Evolutionary conservation across 2,329 filamentous ascomycete species (phyloP).

Genomic region (Alternaria conjuncta): DNA sequence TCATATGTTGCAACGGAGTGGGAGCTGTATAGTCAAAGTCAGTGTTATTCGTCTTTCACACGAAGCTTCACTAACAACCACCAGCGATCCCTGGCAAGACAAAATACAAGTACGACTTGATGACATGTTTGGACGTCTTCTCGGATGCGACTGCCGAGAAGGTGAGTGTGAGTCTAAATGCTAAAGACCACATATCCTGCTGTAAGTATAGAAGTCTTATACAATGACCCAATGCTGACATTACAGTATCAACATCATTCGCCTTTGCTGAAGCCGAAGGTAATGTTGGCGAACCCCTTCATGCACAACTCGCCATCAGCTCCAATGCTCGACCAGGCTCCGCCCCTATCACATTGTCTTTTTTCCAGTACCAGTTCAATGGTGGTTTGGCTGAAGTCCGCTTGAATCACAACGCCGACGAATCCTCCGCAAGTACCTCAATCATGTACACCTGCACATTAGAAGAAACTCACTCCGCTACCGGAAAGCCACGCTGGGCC

Average conservation of each 20-base stretch:
- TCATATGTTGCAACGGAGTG: constrained; percentile 62
- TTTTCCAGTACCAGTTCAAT: constrained; percentile 60
- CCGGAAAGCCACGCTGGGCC: constrained; percentile 51
- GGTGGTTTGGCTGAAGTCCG: constrained; percentile 50
- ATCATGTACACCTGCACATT: constrained; percentile 29
- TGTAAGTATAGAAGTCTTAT: constrained; percentile 40
- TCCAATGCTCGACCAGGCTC: constrained; percentile 57
- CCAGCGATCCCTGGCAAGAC: constrained; percentile 41
- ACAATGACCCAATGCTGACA: constrained; percentile 15
- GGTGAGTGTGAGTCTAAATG: constrained; percentile 55
- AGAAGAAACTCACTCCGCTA: constrained; percentile 33
- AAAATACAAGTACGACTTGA: constrained; percentile 54
- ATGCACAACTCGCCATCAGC: constrained; percentile 61
- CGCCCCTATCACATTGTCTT: constrained; percentile 55
- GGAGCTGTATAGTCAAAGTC: constrained; percentile 57
- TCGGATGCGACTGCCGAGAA: constrained; percentile 45
- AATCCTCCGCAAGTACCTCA: constrained; percentile 15
- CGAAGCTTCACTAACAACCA: constrained; percentile 14
- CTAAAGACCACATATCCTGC: constrained; percentile 57
- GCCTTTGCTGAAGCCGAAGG: constrained; percentile 62
- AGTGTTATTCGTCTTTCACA: neutral
- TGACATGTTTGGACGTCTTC: constrained; percentile 53
- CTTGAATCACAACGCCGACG: constrained; percentile 32
- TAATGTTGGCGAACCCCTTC: constrained; percentile 65
- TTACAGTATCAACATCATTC: constrained; percentile 57